Conservation (phyloP, 2,329 filamentous ascomycete genomes). For the Capronia americana region DNA sequence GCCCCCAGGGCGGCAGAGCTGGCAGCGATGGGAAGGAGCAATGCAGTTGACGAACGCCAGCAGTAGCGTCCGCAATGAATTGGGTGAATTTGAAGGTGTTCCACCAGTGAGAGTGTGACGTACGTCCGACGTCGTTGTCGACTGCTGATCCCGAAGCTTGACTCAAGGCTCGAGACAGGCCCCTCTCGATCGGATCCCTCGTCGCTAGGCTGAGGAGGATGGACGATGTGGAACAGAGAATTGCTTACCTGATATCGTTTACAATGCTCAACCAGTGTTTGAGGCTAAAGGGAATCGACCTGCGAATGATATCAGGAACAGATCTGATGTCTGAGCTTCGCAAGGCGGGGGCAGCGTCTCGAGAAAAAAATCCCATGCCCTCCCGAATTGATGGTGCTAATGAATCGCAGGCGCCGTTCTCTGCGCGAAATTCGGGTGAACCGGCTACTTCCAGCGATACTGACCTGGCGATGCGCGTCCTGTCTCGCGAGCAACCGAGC, state of each 20-base stretch:
- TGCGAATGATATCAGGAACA: constrained; percentile 30
- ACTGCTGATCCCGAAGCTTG: constrained; percentile 19
- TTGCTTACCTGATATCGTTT: constrained; percentile 7
- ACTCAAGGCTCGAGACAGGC: background rate
- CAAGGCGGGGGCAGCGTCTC: constrained; percentile 5
- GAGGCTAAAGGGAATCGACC: constrained; percentile 26
- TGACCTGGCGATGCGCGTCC: constrained; percentile 17
- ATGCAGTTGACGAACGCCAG: constrained; percentile 9
- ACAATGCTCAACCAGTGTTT: background rate
- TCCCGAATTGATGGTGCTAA: constrained; percentile 1
- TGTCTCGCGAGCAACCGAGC: constrained; percentile 23
- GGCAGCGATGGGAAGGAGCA: constrained; percentile 8
- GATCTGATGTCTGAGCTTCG: constrained; percentile 14
- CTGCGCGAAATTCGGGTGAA: constrained; percentile 26
- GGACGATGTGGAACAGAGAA: background rate
- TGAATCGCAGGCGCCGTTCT: constrained; percentile 12
- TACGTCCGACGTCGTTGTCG: constrained; percentile 27
- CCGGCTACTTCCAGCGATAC: constrained; percentile 25
- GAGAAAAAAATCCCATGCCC: constrained; percentile 5
- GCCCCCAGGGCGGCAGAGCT: background rate
- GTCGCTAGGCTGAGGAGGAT: background rate
- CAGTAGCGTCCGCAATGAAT: constrained; percentile 10
- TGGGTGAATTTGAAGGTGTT: constrained; percentile 7
- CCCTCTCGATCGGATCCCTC: background rate
- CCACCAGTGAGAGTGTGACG: constrained; percentile 30